Evolutionary conservation across 441 rosid species (phyloP).

Genomic region (Arabidopsis lyrata): DNA sequence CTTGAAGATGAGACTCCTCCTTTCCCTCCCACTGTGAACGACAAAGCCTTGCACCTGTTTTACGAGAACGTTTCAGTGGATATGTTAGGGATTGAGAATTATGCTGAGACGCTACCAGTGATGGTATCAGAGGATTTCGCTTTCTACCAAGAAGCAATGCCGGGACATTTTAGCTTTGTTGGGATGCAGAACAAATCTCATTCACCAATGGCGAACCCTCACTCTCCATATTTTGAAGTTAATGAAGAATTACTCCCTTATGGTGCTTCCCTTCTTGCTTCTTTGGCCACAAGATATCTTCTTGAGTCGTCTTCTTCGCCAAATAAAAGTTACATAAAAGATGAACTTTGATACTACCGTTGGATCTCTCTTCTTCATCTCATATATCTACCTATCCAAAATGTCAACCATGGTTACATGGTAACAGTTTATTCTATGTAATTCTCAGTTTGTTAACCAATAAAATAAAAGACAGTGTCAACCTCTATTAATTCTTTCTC

Average conservation of each 20-base stretch:
- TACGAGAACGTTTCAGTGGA: constrained; percentile 65
- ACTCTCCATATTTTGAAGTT: constrained; percentile 38
- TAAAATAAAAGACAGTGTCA: constrained; percentile 24
- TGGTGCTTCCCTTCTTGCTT: constrained; percentile 90
- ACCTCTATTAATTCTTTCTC: not conserved
- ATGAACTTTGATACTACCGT: constrained; percentile 58
- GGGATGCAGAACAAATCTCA: constrained; percentile 64
- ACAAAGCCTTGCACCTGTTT: constrained; percentile 45
- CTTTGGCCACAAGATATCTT: constrained; percentile 74
- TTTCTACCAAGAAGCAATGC: constrained; percentile 71
- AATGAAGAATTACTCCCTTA: constrained; percentile 52
- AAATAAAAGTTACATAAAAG: constrained; percentile 46
- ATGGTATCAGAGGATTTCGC: constrained; percentile 94
- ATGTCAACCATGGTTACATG: constrained; percentile 4
- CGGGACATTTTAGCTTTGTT: constrained; percentile 69
- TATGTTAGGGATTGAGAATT: constrained; percentile 61
- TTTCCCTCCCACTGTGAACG: not conserved
- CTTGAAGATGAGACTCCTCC: constrained; percentile 1
- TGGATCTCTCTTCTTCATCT: constrained; percentile 25
- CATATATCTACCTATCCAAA: constrained; percentile 28
- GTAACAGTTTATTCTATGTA: not conserved
- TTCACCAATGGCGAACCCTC: constrained; percentile 48
- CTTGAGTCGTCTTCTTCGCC: constrained; percentile 42
- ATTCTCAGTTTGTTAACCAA: constrained; percentile 1
- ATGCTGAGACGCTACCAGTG: constrained; percentile 58